Base-by-base conservation (phyloP, 2,329 filamentous ascomycete species). In the Apiospora malaysiana region DNA sequence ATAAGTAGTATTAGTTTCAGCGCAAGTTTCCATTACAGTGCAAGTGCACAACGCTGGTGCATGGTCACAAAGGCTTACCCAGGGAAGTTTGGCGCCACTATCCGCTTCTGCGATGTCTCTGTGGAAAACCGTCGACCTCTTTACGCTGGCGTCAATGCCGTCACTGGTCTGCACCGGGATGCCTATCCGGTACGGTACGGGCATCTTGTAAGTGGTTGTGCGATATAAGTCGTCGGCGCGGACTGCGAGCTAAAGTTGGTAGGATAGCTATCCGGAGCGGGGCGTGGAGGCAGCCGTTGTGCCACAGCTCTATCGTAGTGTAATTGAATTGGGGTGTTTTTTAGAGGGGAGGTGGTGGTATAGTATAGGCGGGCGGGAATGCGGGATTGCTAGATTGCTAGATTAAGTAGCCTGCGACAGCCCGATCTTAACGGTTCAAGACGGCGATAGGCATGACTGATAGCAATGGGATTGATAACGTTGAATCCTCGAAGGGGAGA, bases 191-290 rank as follows among this genome's bases (percentile, higher is more conserved):
- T 68, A 68, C 66, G 43, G 43, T 25, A 68, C 66, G 42, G 16
- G 66, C 66, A 68, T 68, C 66, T n/a, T 68, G 66, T 32, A 47
- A n/a, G 25, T 68, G 16, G 42, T 42, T 68, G 43, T 68, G 46
- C 16, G 14, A 32, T 46, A 25, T 27, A 32, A 59, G 51, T 37
- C 51, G 51, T 27, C 51, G 51, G 18, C 51, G 51, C 27, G 32
- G 56, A 9, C 40, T n/a, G 27, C 56, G 27, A n/a, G 32, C 27
- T 40, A 63, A 32, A 32, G 56, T 40, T 40, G 56, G 56, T 63
- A 23, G 27, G 18, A 63, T n/a, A 63, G 56, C 32, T 63, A 12
- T 63, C 56, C 56, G 32, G 21, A n/a, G 56, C 27, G 56, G 27
- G 56, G 56, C 10, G 56, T 63, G 27, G 56, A 63, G 32, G 56